Evolutionary conservation across 140 eudicot genomes (phyloP).

Genomic region (Bidens hawaiensis): DNA sequence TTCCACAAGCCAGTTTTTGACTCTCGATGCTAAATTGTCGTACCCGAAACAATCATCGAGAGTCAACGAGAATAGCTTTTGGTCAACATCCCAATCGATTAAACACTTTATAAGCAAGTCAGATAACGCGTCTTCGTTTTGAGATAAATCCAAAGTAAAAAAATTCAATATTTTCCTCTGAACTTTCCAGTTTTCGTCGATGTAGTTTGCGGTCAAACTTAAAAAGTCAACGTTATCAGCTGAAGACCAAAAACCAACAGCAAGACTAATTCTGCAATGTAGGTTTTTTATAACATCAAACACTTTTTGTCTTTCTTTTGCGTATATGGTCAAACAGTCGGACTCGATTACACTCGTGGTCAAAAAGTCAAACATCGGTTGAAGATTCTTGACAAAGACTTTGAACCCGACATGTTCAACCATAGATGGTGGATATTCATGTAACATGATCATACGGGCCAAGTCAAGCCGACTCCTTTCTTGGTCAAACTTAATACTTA

Average conservation of each 20-base stretch:
- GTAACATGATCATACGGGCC: conserved; percentile 94
- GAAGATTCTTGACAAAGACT: conserved; percentile 78
- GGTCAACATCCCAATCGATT: conserved; percentile 79
- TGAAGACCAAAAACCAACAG: conserved; percentile 78
- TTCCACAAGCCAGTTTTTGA: conserved; percentile 62
- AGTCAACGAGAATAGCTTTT: conserved; percentile 73
- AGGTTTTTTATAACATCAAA: conserved; percentile 44
- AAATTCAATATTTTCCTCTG: conserved; percentile 67
- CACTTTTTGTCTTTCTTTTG: conserved; percentile 76
- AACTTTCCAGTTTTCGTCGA: conserved; percentile 76
- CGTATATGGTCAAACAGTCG: conserved; percentile 67
- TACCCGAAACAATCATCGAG: conserved; percentile 52
- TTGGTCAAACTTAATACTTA: conserved; percentile 79
- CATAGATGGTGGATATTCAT: conserved; percentile 92
- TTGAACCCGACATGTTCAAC: conserved; percentile 88
- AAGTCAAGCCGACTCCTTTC: conserved; percentile 79
- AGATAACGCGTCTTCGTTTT: conserved; percentile 67
- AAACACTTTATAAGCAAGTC: conserved; percentile 68
- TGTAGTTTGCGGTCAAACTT: conserved; percentile 69
- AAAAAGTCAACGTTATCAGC: conserved; percentile 55
- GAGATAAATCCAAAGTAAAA: conserved; percentile 61
- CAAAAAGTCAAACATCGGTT: conserved; percentile 74
- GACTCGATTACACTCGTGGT: conserved; percentile 50
- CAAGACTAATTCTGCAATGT: conserved; percentile 64
- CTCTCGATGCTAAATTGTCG: conserved; percentile 46